Base-by-base conservation (phyloP, 169 alveolate species). In the Plasmodium ovale region DNA sequence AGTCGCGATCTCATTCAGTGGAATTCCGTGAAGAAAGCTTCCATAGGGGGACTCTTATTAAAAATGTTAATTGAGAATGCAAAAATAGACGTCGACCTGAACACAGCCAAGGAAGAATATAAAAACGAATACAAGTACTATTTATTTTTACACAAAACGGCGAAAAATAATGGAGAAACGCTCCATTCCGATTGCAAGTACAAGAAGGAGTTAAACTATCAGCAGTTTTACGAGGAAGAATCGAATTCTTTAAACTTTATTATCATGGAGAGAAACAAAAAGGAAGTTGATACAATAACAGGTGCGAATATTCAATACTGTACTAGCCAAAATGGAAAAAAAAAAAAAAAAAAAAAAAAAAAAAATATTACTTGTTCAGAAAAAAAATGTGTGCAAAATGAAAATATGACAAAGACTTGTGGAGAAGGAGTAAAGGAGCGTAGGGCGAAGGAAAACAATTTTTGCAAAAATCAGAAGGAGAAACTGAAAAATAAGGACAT, bases 21-120 rank as follows among this genome's bases (percentile, higher is more conserved):
- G 96, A 93, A 91, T 59, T 87, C 92, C 44, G 82, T 69, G 14
- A 93, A 91, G 49, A 89, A 91, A 14, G 96, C 96, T 0, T 88
- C 94, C 25, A 88, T 92, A 9, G 96, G 96, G 1, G 96, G 96
- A 1, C 87, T 88, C 27, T 88, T 93, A 51, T 58, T 93, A 51
- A 77, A 93, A 77, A 94, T 94, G 69, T 70, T 93, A 23, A 90
- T 93, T 59, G 92, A 90, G 7, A 85, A 93, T 54, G 93, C 95
- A 39, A 79, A 88, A 44, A 88, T 93, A 31, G 94, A 93, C 44
- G 94, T 93, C 27, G 96, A 93, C 54, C 37, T 93, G 49, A 82
- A 89, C 31, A 73, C 92, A 19, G 96, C 96, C 2, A 68, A 91
- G 37, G 72, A 91, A 42, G 95, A 93, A 87, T 87, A 87, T 37